Evolutionary conservation across 2,329 filamentous ascomycete genomes (phyloP), one percentile per base, ranked within the genome.

Genomic region (Hypoxylon sp.): DNA sequence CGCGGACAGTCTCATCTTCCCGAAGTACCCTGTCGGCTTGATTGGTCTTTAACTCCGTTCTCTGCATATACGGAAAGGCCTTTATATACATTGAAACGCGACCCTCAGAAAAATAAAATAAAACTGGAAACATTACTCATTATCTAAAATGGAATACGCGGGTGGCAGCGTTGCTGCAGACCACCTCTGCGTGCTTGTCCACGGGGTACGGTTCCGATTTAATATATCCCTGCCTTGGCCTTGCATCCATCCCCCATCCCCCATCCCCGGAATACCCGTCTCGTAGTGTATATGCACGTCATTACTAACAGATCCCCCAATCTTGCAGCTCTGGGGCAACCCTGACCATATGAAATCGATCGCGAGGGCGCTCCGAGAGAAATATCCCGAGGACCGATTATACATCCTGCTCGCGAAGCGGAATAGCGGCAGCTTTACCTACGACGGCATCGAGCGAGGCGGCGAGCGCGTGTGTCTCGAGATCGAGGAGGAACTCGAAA

Each of bases 281-380:
- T 46, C 20, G 19, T 46, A 22, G 3, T 3, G 41, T 17, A 20
- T 24, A 59, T 71, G 60, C 43, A 60, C 56, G 54, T 62, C 55
- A 49, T 44, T 61, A 60, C 70, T 73, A 63, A 73, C 68, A 34
- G 20, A 20, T 41, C 52, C 13, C 49, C 34, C 62, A n/a, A n/a
- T n/a, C n/a, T n/a, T 81, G 37, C 39, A 92, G 79, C 83, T 94
- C 68, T 94, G 92, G 92, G 92, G 92, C 19, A 92, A 92, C 68
- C 92, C 92, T 1, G 81, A 82, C 49, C 91, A 95, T 76, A 85
- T 94, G 78, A 82, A 82, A 63, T 88, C 86, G 58, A 81, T 94
- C 62, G 89, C 89, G 60, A 87, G 88, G 65, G 82, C 85, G 7
- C 79, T 95, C 6, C 86, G 88, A 64, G 83, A 84, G 24, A 80